Percentiles rank a stretch among this genome's conserved stretches.
Conservation (phyloP, 768 basidiomycete species). For the Exidia glandulosa region DNA sequence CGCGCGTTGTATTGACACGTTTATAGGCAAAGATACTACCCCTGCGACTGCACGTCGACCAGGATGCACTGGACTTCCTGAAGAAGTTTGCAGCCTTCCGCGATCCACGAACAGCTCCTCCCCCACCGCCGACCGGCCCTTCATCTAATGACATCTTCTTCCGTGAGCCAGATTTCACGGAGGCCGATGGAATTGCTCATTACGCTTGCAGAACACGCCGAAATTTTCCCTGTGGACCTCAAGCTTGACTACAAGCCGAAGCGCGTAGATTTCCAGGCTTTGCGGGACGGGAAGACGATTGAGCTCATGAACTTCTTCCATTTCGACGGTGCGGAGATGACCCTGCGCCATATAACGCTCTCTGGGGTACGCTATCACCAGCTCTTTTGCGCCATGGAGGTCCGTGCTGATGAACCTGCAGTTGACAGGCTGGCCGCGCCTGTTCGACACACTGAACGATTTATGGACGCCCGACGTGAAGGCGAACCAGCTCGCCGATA, state of each 20-base stretch:
- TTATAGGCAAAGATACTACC: slow-evolving; percentile 80
- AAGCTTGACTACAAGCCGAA: slow-evolving; percentile 99
- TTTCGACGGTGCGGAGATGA: slow-evolving; percentile 98
- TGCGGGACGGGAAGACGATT: slow-evolving; percentile 83
- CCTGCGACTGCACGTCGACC: slow-evolving; percentile 87
- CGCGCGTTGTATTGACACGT: slow-evolving; percentile 2
- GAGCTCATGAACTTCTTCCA: slow-evolving; percentile 99
- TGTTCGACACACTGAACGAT: slow-evolving; percentile 90
- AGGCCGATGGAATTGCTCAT: slow-evolving; percentile 3
- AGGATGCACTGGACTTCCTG: slow-evolving; percentile 95
- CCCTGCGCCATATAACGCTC: slow-evolving; percentile 81
- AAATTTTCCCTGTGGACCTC: slow-evolving; percentile 88
- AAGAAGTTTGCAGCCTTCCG: slow-evolving; percentile 94
- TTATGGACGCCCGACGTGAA: slow-evolving; percentile 99
- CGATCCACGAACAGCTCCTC: slow-evolving; percentile 37
- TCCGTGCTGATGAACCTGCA: slow-evolving; percentile 18
- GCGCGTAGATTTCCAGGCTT: slow-evolving; percentile 84
- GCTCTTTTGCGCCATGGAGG: neutral
- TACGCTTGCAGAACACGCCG: slow-evolving; percentile 62
- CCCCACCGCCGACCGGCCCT: slow-evolving; percentile 20
- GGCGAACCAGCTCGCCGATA: slow-evolving; percentile 92
- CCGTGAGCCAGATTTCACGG: slow-evolving; percentile 36
- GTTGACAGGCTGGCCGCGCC: slow-evolving; percentile 86
- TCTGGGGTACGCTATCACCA: slow-evolving; percentile 55
- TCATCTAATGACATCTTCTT: slow-evolving; percentile 49